These are phyloP conservation scores for Myxozyma neglecta DNA, from an alignment of 805 yeast species.

Conservation along the genomic window DNA sequence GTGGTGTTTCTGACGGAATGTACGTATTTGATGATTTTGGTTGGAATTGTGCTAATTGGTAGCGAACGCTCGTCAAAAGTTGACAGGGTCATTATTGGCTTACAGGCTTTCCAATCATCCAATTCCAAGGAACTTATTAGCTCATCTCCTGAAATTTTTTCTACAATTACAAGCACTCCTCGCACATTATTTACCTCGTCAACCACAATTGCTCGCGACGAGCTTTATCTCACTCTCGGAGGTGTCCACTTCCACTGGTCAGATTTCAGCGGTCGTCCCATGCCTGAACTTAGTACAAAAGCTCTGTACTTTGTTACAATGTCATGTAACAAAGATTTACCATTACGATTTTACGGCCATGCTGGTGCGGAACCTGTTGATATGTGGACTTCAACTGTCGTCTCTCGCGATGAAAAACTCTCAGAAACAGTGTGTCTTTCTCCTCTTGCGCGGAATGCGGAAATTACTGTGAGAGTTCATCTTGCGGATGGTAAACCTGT, in stretches of 20 bases:
- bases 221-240: constrained; percentile 25
- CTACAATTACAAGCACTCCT: constrained; percentile 10
- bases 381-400: constrained; percentile 58
- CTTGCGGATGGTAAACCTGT: constrained; percentile 57
- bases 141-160: constrained; percentile 17
- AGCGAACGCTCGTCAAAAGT: constrained; percentile 81
- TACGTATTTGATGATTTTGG: constrained; percentile 8
- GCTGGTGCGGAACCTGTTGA: constrained; percentile 11
- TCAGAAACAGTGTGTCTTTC: constrained; percentile 69
- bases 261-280: neutral
- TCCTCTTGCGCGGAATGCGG: constrained; percentile 54
- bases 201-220: constrained; percentile 22
- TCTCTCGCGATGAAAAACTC: constrained; percentile 65
- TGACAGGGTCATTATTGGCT: constrained; percentile 63
- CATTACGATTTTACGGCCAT: constrained; percentile 6
- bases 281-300: constrained; percentile 6
- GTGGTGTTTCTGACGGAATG: constrained; percentile 67
- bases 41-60: neutral
- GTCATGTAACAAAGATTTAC: constrained; percentile 6
- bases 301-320: constrained; percentile 19
- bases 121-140: constrained; percentile 19
- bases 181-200: constrained; percentile 22
- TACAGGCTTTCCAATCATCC: constrained; percentile 65
- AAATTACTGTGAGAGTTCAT: constrained; percentile 57
- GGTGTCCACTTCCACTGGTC: constrained; percentile 16